Evolutionary conservation across 352 stramenopile genomes (phyloP).

Genomic region (Phytophthora capsici): DNA sequence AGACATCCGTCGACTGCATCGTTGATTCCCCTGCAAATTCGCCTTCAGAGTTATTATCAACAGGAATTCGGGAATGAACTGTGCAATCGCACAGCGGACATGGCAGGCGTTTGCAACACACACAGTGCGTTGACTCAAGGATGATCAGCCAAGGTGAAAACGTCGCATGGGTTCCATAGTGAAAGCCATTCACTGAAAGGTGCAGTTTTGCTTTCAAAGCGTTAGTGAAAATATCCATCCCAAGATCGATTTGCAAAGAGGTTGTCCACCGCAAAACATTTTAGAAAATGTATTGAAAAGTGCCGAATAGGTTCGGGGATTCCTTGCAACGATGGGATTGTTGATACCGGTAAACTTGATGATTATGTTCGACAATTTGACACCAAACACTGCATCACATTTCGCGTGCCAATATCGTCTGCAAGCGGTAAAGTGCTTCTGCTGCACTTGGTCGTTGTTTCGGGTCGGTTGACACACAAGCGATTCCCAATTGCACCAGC

Average conservation of each 20-base stretch:
- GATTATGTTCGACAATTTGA: slow-evolving; percentile 14
- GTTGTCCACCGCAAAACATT: slow-evolving; percentile 11
- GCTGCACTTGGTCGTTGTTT: slow-evolving; percentile 37
- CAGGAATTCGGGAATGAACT: slow-evolving; percentile 31
- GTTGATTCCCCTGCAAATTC: background rate
- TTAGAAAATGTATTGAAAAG: slow-evolving; percentile 27
- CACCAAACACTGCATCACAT: slow-evolving; percentile 14
- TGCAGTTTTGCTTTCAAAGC: slow-evolving; percentile 1
- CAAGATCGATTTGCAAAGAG: slow-evolving; percentile 24
- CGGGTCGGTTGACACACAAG: slow-evolving; percentile 40
- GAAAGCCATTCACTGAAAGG: no score
- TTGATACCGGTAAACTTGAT: slow-evolving; percentile 14
- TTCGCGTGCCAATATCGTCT: slow-evolving; percentile 31
- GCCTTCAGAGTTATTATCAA: background rate
- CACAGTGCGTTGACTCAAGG: slow-evolving; percentile 11
- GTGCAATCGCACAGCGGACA: background rate
- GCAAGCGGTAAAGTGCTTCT: slow-evolving; percentile 45
- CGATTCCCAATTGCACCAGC: slow-evolving; percentile 29
- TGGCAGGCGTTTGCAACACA: slow-evolving; percentile 11
- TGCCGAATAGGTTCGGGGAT: slow-evolving; percentile 32
- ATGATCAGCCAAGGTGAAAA: slow-evolving; percentile 22
- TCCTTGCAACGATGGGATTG: slow-evolving; percentile 14
- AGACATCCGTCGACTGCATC: slow-evolving; percentile 40
- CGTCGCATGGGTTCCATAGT: slow-evolving; percentile 38
- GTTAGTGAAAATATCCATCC: slow-evolving; percentile 28